These are phyloP conservation scores for Beauveria medogensis DNA, from an alignment of 2,329 filamentous ascomycete species.

Conservation along the genomic window DNA sequence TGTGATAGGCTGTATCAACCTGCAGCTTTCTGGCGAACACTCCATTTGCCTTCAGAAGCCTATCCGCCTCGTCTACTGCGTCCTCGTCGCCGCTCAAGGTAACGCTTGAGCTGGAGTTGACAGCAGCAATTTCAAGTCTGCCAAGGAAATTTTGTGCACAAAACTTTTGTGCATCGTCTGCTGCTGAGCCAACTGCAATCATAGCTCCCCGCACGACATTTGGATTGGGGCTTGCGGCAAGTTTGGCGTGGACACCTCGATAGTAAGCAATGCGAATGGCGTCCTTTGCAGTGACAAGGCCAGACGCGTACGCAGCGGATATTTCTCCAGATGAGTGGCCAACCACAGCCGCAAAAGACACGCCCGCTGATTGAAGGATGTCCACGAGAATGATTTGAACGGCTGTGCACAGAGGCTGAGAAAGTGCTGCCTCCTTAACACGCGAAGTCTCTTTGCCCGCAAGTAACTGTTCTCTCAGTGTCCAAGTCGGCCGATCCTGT, in stretches of 20 bases:
- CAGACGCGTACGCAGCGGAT: conserved; percentile 31
- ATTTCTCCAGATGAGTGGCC: conserved; percentile 38
- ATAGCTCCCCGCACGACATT: conserved; percentile 36
- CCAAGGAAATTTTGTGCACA: conserved; percentile 5
- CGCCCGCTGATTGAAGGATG: conserved; percentile 29
- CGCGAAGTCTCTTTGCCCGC: conserved; percentile 15
- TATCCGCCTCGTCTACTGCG: no score
- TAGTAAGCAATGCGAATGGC: conserved; percentile 39
- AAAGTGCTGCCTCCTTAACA: conserved; percentile 25
- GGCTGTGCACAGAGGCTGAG: conserved; percentile 31
- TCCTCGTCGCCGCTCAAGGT: no score
- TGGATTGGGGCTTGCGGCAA: conserved; percentile 27
- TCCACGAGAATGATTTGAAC: conserved; percentile 35
- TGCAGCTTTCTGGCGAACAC: no score
- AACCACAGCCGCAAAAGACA: conserved; percentile 26
- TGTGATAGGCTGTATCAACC: no score
- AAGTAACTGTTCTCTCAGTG: conserved; percentile 23
- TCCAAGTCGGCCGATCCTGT: conserved; percentile 22
- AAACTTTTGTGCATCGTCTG: conserved; percentile 10
- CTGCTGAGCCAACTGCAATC: conserved; percentile 36
- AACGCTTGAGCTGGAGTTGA: conserved; percentile 9
- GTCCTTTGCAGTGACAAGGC: conserved; percentile 31
- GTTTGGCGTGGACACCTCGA: conserved; percentile 24
- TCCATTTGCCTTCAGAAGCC: no score
- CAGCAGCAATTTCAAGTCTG: conserved; percentile 11